Conservation (phyloP, 2,329 filamentous ascomycete species). For the Beauveria brongniartii region DNA sequence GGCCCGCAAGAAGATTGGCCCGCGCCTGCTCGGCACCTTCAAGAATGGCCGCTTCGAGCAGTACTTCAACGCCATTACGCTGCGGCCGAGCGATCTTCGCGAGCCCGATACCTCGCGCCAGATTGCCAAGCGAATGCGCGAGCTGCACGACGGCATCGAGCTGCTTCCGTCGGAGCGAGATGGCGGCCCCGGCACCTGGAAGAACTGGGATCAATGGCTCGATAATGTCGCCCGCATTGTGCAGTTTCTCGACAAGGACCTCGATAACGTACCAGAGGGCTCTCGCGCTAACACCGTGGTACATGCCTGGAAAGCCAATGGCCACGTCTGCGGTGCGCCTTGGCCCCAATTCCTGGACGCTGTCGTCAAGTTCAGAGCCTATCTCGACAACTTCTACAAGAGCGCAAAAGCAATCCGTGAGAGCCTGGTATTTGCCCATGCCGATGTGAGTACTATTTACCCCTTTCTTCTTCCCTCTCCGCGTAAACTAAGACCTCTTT, state of each 20-base stretch:
- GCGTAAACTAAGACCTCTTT: neutral
- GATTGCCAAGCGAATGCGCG: constrained; percentile 95
- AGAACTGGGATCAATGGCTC: constrained; percentile 93
- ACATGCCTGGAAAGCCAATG: constrained; percentile 56
- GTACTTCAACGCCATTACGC: constrained; percentile 75
- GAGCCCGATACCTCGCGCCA: constrained; percentile 77
- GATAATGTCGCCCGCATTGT: constrained; percentile 54
- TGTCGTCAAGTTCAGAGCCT: constrained; percentile 69
- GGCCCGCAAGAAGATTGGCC: constrained; percentile 87
- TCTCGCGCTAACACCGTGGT: constrained; percentile 20
- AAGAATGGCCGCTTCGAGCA: constrained; percentile 93
- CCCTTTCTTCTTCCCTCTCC: neutral
- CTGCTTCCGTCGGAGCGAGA: constrained; percentile 70
- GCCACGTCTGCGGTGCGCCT: constrained; percentile 73
- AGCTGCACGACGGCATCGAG: constrained; percentile 89
- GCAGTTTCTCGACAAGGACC: constrained; percentile 48
- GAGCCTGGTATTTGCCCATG: constrained; percentile 88
- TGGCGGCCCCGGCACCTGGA: constrained; percentile 75
- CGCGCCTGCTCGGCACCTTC: constrained; percentile 84
- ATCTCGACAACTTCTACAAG: constrained; percentile 66
- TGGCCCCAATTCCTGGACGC: constrained; percentile 71
- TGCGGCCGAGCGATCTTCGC: constrained; percentile 69
- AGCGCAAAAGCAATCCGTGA: constrained; percentile 58
- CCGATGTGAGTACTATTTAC: constrained; percentile 59
- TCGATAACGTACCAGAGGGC: constrained; percentile 32